phyloP scores from a whole-genome alignment of 1,284 basidiomycete genomes.

The Psilocybe mexicana region DNA sequence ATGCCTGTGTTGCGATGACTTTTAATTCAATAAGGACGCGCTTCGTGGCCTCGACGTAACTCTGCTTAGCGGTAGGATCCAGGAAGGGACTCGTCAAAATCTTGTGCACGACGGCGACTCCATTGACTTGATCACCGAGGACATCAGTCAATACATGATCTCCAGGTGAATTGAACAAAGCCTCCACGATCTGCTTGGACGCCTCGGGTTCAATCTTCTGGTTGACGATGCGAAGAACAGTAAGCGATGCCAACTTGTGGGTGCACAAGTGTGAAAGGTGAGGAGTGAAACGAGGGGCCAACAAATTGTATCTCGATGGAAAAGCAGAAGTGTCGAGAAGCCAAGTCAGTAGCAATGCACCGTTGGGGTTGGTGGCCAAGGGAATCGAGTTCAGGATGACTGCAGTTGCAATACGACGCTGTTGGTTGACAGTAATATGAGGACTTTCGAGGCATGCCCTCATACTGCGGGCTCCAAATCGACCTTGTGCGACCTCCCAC shows the following conservation, averaged over 20 bases:
- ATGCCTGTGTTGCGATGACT: constrained; percentile 90
- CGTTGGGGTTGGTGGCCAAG: constrained; percentile 96
- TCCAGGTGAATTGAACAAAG: constrained; percentile 81
- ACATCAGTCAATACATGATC: constrained; percentile 93
- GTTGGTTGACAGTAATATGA: constrained; percentile 82
- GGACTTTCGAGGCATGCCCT: constrained; percentile 93
- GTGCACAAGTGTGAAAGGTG: constrained; percentile 96
- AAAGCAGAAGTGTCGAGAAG: constrained; percentile 92
- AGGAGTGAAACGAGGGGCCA: constrained; percentile 94
- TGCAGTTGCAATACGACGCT: constrained; percentile 92
- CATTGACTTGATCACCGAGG: constrained; percentile 93
- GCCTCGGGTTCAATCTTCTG: constrained; percentile 88
- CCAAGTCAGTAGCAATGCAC: constrained; percentile 94
- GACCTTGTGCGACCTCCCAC: constrained; percentile 96
- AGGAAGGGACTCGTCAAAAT: constrained; percentile 86
- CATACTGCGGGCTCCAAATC: constrained; percentile 98
- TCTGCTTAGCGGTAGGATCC: constrained; percentile 65
- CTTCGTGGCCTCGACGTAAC: constrained; percentile 83
- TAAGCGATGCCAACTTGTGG: constrained; percentile 95
- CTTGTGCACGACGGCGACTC: constrained; percentile 92
- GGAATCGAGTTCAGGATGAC: constrained; percentile 98
- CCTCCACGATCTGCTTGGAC: constrained; percentile 80
- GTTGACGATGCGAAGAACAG: constrained; percentile 90
- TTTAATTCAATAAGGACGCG: constrained; percentile 86
- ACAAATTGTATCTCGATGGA: constrained; percentile 88